Base-by-base conservation (phyloP, 768 basidiomycete genomes). In the Lentinula sp. region DNA sequence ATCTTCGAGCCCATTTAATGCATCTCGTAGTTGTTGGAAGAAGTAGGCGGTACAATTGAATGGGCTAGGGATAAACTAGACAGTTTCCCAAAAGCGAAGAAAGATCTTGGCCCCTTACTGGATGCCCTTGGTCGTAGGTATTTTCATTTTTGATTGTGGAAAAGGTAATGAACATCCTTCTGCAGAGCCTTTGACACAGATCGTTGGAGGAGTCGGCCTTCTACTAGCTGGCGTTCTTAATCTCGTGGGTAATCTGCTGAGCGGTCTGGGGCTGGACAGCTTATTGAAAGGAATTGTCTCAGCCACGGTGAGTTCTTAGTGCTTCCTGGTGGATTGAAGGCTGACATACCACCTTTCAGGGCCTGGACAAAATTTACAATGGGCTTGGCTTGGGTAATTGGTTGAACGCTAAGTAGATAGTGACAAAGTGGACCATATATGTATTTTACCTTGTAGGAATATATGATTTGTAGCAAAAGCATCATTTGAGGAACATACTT, bases 11-110 rank as follows among this genome's bases (percentile, higher is more conserved):
- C 4, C 4, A 28, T 42, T 28, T 15, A 16, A 50, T 23, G 35
- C 4, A 34, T 21, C 21, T 4, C 42, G 5, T 52, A 75, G 75
- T 61, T 76, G 59, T 51, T 74, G 39, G 67, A 76, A 61, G 73
- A 74, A 59, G 74, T 77, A 15, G 70, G 71, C 28, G 75, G 75
- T 13, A 76, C 74, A 0, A 72, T 76, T 42, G 71, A 76, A 40
- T 76, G 75, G 73, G 75, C 75, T 2, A 68, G 66, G 54, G 69
- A 73, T 56, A 76, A 76, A 63, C 66, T 76, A 39, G 69, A 74
- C 28, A 66, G 66, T 16, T 74, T 73, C 67, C 75, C 75, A 0
- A 73, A 76, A 60, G 75, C 75, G 1, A 75, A 77, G 68, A 64
- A 61, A 45, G 73, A 76, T 59, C 72, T 75, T 10, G 73, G 74